Base-by-base conservation (phyloP, 108 stramenopile genomes). In the Nitzschia sp. region DNA sequence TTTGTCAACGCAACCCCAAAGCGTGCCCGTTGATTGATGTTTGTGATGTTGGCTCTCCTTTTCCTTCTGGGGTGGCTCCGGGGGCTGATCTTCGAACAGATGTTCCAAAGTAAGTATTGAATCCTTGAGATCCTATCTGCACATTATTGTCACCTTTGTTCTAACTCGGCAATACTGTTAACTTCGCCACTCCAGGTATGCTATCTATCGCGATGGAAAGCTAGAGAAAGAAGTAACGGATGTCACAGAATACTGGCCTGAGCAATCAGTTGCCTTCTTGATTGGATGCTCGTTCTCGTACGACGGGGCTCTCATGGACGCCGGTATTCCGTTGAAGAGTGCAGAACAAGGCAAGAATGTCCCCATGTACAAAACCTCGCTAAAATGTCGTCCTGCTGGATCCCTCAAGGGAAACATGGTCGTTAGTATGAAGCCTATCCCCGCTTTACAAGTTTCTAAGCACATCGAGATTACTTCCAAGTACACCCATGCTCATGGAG, bases 381-480 rank as follows among this genome's bases (percentile, higher is more conserved):
- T 94, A 18, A 74, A 75, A 9, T 87, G 84, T 62, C 72, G 79
- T 24, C 54, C 84, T 0, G 85, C 92, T 0, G 96, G 96, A 6
- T 64, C 38, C 6, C 81, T 95, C 19, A 62, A 80, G 15, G 93
- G 91, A 0, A 84, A 81, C 56, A 72, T 93, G 71, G 96, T 97
- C 1, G 96, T 97, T 33, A 78, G 80, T 26, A 97, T 97, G 96
- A 93, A 94, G 63, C 96, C 93, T 28, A 87, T 93, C 69, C 84
- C 80, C 35, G 82, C 81, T 1, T 4, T 76, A 26, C 72, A 84
- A 68, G 81, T 89, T 17, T 79, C 82, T 28, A 91, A 81, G 75
- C 92, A 87, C 65, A 75, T 82, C 26, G 83, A 78, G 61, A 84
- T 90, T 24, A 95, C 88, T 6, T 77, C 76, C 54, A 75, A 87